Evolutionary conservation across 768 basidiomycete species (phyloP).

Genomic region (Lentinus tigrinus): DNA sequence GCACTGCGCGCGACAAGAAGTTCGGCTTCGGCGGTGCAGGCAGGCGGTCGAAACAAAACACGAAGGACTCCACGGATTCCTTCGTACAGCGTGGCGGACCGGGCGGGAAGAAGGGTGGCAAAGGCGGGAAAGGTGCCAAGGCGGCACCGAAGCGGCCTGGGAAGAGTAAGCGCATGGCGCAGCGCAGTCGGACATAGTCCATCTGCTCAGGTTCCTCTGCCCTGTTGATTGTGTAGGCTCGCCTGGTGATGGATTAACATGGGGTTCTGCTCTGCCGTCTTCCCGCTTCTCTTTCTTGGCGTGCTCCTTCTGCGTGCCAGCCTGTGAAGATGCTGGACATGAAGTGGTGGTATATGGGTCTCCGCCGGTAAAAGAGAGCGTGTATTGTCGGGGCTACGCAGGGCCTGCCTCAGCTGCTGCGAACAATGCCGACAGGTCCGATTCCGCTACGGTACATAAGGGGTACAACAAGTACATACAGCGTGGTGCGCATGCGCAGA

Average conservation of each 20-base stretch:
- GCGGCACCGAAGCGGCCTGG: conserved; percentile 51
- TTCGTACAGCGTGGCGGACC: conserved; percentile 45
- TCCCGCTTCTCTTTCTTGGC: background rate
- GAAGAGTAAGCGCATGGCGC: conserved; percentile 53
- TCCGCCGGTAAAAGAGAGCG: background rate
- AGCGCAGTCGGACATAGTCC: conserved; percentile 28
- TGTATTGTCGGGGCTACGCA: too few relatives aligned
- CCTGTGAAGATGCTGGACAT: too few relatives aligned
- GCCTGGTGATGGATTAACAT: background rate
- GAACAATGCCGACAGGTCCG: too few relatives aligned
- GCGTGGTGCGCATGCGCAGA: too few relatives aligned
- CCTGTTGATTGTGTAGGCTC: background rate
- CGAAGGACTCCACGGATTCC: conserved; percentile 74
- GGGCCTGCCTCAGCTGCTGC: too few relatives aligned
- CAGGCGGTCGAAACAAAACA: conserved; percentile 77
- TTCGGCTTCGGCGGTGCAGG: conserved; percentile 78
- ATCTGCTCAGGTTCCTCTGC: background rate
- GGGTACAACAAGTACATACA: too few relatives aligned
- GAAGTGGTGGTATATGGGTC: background rate
- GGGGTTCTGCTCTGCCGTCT: background rate
- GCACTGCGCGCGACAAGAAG: conserved; percentile 70
- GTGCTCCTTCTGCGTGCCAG: background rate
- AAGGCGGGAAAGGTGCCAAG: conserved; percentile 33
- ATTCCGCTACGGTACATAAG: too few relatives aligned
- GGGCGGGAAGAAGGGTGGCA: conserved; percentile 26